Percentiles rank a stretch among this genome's conserved stretches.
These are phyloP conservation scores for Magnaporthales sp. DNA, from an alignment of 2,329 filamentous ascomycete species.

Conservation along the genomic window DNA sequence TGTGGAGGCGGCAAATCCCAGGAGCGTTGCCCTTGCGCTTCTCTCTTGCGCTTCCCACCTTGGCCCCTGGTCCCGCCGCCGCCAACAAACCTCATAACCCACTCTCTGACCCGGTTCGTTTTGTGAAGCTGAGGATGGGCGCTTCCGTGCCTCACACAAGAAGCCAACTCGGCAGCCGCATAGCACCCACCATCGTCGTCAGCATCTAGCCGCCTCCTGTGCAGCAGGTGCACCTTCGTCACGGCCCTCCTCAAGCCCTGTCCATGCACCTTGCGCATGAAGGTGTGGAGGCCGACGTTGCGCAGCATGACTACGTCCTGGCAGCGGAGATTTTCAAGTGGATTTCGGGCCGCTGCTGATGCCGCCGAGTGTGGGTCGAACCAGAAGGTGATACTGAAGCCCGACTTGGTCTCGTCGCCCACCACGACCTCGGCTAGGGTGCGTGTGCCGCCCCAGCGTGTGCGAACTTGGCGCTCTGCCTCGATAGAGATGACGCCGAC, in stretches of 20 bases:
- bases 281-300: slow-evolving; percentile 71
- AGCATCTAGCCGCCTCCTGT: slow-evolving; percentile 42
- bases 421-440: slow-evolving; percentile 70
- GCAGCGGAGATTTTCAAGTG: slow-evolving; percentile 42
- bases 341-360: slow-evolving; percentile 21
- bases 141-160: slow-evolving; percentile 8
- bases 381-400: slow-evolving; percentile 83
- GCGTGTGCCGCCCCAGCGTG: slow-evolving; percentile 52
- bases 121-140: slow-evolving; percentile 49
- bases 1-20: slow-evolving; percentile 18
- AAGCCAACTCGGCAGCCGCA: slow-evolving; percentile 37
- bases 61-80: not conserved
- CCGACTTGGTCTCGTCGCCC: slow-evolving; percentile 75
- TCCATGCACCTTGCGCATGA: slow-evolving; percentile 71
- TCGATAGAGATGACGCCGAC: slow-evolving; percentile 68
- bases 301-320: slow-evolving; percentile 74
- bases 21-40: not conserved
- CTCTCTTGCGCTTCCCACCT: not conserved
- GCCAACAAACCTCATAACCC: slow-evolving; percentile 64
- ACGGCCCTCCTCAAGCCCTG: slow-evolving; percentile 67
- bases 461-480: slow-evolving; percentile 57
- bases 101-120: slow-evolving; percentile 60
- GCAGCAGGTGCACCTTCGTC: slow-evolving; percentile 61
- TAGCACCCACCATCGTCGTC: slow-evolving; percentile 50
- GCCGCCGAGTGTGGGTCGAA: slow-evolving; percentile 24